Conservation (phyloP, 1,139 yeast genomes). For the Candida freyschussii region DNA sequence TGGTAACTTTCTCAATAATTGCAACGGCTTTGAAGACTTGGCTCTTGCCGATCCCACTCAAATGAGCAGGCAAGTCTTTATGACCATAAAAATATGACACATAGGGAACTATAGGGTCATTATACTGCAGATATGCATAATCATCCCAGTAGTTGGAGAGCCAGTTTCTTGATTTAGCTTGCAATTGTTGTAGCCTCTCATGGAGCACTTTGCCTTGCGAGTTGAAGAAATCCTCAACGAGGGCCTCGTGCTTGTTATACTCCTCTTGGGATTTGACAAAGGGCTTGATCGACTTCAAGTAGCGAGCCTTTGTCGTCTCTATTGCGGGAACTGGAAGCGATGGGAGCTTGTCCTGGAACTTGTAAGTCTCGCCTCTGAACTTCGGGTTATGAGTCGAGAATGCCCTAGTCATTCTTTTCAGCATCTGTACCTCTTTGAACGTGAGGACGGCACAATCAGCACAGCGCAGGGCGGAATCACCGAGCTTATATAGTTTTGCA, state of each 20-base stretch:
- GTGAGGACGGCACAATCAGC: neutral
- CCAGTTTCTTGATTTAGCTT: conserved; percentile 64
- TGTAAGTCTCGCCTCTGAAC: conserved; percentile 64
- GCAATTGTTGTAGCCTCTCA: conserved; percentile 50
- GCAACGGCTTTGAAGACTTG: conserved; percentile 75
- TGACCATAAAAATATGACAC: conserved; percentile 90
- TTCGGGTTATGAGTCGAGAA: conserved; percentile 14
- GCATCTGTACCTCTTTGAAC: conserved; percentile 8
- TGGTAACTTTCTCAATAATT: conserved; percentile 49
- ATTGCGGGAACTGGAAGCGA: conserved; percentile 84
- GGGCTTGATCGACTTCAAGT: conserved; percentile 71
- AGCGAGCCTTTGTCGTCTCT: conserved; percentile 63
- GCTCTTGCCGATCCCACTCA: conserved; percentile 50
- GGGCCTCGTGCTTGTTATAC: conserved; percentile 48
- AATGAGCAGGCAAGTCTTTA: conserved; percentile 52
- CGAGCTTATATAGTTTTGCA: conserved; percentile 1
- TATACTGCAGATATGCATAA: conserved; percentile 83
- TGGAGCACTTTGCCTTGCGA: conserved; percentile 72
- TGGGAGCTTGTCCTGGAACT: conserved; percentile 73
- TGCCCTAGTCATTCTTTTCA: conserved; percentile 25
- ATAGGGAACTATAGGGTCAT: conserved; percentile 91
- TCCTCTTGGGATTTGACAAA: conserved; percentile 50
- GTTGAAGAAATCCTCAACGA: conserved; percentile 61
- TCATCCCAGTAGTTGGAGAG: conserved; percentile 91
- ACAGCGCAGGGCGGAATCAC: neutral